These are phyloP conservation scores for Neurospora sp. DNA, from an alignment of 495 filamentous ascomycete species.

Conservation along the genomic window DNA sequence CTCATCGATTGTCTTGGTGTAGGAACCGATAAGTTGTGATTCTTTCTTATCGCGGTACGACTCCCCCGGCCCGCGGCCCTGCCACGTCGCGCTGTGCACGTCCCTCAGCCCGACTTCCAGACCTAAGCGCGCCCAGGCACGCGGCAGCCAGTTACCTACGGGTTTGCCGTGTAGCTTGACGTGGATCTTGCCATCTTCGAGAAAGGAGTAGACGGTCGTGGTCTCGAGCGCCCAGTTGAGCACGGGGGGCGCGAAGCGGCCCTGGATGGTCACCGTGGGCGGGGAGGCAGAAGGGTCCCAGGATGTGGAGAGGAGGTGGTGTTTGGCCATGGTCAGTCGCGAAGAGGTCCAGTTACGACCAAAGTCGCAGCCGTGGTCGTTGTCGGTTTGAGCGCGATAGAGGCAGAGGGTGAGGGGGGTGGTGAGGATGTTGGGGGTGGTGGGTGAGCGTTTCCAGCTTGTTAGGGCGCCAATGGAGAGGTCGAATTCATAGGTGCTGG, in stretches of 20 bases:
- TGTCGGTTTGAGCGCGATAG: constrained; percentile 53
- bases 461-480: constrained; percentile 27
- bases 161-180: constrained; percentile 36
- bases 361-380: constrained; percentile 44
- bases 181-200: constrained; percentile 24
- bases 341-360: constrained; percentile 33
- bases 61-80: constrained; percentile 55
- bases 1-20: constrained; percentile 29
- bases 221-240: constrained; percentile 51
- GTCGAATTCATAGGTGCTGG: constrained; percentile 34
- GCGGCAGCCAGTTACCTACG: constrained; percentile 33
- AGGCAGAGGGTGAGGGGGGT: constrained; percentile 34
- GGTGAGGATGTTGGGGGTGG: constrained; percentile 30
- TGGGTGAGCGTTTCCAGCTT: constrained; percentile 21
- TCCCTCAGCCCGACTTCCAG: constrained; percentile 37
- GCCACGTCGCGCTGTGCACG: constrained; percentile 43
- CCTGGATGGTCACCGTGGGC: constrained; percentile 30
- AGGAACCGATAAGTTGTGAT: constrained; percentile 46
- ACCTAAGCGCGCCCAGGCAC: constrained; percentile 51
- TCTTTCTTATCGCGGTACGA: constrained; percentile 53
- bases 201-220: constrained; percentile 45
- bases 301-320: constrained; percentile 30
- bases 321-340: constrained; percentile 33
- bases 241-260: constrained; percentile 48
- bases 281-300: constrained; percentile 21